Evolutionary conservation across 495 filamentous ascomycete species (phyloP).

Genomic region (Pseudevernia furfuracea): DNA sequence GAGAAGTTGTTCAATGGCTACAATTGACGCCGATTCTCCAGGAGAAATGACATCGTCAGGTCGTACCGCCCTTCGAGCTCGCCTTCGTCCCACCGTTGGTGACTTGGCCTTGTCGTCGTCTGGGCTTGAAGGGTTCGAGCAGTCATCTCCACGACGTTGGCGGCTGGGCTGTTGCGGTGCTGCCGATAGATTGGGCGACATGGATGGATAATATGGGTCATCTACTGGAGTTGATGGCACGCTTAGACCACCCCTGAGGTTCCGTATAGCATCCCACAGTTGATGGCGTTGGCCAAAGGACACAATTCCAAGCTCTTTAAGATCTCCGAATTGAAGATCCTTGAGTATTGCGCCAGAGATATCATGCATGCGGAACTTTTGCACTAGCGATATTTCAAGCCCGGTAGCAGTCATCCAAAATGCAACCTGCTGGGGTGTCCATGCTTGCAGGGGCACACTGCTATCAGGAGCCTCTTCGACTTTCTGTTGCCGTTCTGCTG

Average conservation of each 20-base stretch:
- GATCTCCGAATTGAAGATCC: constrained; percentile 78
- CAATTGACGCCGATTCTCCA: constrained; percentile 79
- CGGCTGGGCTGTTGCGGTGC: constrained; percentile 6
- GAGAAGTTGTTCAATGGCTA: constrained; percentile 81
- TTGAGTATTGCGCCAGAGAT: constrained; percentile 80
- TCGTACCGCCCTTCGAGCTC: constrained; percentile 39
- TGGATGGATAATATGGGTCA: constrained; percentile 21
- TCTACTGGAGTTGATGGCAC: constrained; percentile 41
- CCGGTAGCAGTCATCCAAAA: constrained; percentile 68
- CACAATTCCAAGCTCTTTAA: constrained; percentile 88
- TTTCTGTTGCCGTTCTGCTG: constrained; percentile 33
- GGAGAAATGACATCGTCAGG: constrained; percentile 60
- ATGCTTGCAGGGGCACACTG: constrained; percentile 42
- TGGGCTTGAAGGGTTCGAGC: constrained; percentile 20
- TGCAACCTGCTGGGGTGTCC: constrained; percentile 70
- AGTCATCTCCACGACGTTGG: constrained; percentile 24
- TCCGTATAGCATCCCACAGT: constrained; percentile 76
- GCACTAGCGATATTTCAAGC: constrained; percentile 63
- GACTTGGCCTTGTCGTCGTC: constrained; percentile 30
- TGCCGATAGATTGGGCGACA: constrained; percentile 11
- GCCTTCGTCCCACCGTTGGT: constrained; percentile 33
- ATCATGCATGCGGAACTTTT: constrained; percentile 82
- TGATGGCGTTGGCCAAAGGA: constrained; percentile 87
- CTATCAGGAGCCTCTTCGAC: constrained; percentile 35
- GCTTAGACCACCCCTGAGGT: constrained; percentile 57